Percentiles rank a stretch among this genome's conserved stretches.
phyloP scores from a whole-genome alignment of 2,329 filamentous ascomycete species.

The Aspergillus floridensis region DNA sequence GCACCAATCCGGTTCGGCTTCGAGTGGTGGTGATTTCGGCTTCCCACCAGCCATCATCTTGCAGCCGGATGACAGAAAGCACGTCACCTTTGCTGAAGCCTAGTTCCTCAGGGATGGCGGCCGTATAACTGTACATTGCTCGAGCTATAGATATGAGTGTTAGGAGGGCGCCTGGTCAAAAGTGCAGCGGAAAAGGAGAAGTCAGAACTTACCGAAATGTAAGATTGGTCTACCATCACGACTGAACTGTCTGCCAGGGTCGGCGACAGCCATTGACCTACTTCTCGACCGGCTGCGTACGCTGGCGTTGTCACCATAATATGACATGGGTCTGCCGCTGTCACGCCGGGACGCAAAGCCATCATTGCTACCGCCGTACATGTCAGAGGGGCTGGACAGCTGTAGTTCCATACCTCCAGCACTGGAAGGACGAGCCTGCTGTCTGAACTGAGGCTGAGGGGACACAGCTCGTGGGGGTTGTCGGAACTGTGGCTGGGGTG shows the following conservation, averaged over 20 bases:
- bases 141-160: constrained; percentile 61
- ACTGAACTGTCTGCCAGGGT: constrained; percentile 68
- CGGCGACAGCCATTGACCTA: constrained; percentile 80
- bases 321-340: constrained; percentile 42
- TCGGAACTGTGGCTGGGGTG: constrained; percentile 9
- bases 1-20: constrained; percentile 57
- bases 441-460: constrained; percentile 53
- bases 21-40: constrained; percentile 72
- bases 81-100: constrained; percentile 91
- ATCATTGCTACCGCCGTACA: constrained; percentile 49
- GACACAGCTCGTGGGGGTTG: constrained; percentile 40
- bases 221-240: constrained; percentile 82
- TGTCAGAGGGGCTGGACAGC: constrained; percentile 57
- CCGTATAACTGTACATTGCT: constrained; percentile 89
- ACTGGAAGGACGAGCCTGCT: constrained; percentile 51
- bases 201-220: constrained; percentile 76
- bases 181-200: background rate
- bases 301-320: constrained; percentile 49
- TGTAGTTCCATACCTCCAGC: constrained; percentile 64
- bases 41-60: constrained; percentile 99
- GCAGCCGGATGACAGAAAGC: constrained; percentile 80
- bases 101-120: constrained; percentile 92
- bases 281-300: constrained; percentile 62
- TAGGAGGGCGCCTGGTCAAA: background rate
- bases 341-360: constrained; percentile 42